Base-by-base conservation (phyloP, 192 early-diverging fungal species). In the Phlyctochytrium planicorne region DNA sequence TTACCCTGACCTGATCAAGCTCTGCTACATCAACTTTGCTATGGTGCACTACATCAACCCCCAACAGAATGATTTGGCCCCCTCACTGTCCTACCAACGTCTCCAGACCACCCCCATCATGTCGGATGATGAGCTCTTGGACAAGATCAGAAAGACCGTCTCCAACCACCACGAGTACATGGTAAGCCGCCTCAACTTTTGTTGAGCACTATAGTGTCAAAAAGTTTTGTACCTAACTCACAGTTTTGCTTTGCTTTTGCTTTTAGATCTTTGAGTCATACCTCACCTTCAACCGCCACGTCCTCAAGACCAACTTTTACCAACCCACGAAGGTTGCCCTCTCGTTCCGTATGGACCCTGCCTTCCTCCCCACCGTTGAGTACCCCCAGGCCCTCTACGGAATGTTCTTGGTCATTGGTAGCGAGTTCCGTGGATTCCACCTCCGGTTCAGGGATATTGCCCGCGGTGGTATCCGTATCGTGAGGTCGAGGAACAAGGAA, bases 281-380 rank as follows among this genome's bases (percentile, higher is more conserved):
- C 82, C 76, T 98, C 25, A 90, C 91, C 60, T 97, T 98, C 84
- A 98, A 98, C 88, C 84, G 91, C 80, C 92, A 96, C 78, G 91
- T 97, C 35, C 85, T 97, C 69, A 98, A 98, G 89, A 98, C 96
- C 79, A 98, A 98, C 87, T 97, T 98, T 71, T 98, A 97, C 86
- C 95, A 98, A 83, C 91, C 94, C 33, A 97, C 96, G 74, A 98
- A 98, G 90, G 96, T 98, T n/a, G 96, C 96, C 30, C 86, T 98
- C 30, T 97, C 94, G 40, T 98, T 98, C 92, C 90, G 96, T 66
- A 84, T 98, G 84, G 92, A 97, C 69, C 90, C 96, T 14, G 65
- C 82, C 17, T 97, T 97, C 84, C 83, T 98, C 65, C 94, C 95
- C 23, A 87, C 85, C 29, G 90, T 95, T 53, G 96, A 98, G 84